phyloP scores from a whole-genome alignment of 257 asterid genomes.

The Jacaranda mimosifolia region DNA sequence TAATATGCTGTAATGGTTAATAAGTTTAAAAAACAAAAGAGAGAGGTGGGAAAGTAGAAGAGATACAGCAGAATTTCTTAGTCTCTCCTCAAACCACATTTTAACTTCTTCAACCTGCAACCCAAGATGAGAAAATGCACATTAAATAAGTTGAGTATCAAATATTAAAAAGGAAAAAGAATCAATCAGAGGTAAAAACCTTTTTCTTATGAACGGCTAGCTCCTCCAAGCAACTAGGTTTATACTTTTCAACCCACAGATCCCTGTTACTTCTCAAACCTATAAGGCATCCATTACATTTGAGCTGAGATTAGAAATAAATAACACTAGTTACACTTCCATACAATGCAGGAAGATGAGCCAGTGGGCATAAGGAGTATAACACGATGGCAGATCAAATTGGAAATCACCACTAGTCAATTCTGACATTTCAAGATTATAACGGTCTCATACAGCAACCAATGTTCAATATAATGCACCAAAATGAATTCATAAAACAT shows the following conservation, averaged over 20 bases:
- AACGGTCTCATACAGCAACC: constrained; percentile 6
- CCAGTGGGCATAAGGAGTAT: neutral
- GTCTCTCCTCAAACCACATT: constrained; percentile 82
- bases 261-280: constrained; percentile 60
- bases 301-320: constrained; percentile 31
- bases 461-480: constrained; percentile 1
- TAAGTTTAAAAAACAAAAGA: neutral
- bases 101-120: constrained; percentile 91
- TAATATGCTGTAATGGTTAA: neutral
- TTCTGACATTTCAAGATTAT: constrained; percentile 4
- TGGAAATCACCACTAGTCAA: constrained; percentile 28
- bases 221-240: constrained; percentile 76
- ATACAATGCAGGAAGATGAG: constrained; percentile 29
- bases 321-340: constrained; percentile 24
- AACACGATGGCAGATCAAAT: neutral
- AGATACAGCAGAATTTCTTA: constrained; percentile 57
- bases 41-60: constrained; percentile 15
- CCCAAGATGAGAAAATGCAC: constrained; percentile 37
- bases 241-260: constrained; percentile 79
- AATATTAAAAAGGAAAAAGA: constrained; percentile 20
- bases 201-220: constrained; percentile 95
- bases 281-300: constrained; percentile 38
- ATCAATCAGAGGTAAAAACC: constrained; percentile 45
- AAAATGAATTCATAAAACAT: constrained; percentile 23
- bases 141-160: constrained; percentile 25